phyloP scores from a whole-genome alignment of 176 grass and related monocot species.

The Secale cereale region DNA sequence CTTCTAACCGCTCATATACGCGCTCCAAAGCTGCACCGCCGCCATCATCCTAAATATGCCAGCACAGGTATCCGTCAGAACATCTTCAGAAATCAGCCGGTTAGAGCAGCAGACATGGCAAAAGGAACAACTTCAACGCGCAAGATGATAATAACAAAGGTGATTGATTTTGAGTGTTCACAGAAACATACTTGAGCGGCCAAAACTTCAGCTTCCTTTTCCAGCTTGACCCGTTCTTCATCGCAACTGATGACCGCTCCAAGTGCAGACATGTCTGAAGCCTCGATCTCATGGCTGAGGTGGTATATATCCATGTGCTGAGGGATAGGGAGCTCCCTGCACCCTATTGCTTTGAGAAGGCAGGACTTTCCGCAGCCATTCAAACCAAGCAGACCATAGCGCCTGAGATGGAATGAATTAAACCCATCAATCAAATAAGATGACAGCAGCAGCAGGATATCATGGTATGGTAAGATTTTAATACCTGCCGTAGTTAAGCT shows the following conservation, averaged over 20 bases:
- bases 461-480: too few species aligned
- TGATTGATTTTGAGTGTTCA: neutral
- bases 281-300: slow-evolving; percentile 75
- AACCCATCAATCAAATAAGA: neutral
- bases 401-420: slow-evolving; percentile 39
- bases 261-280: slow-evolving; percentile 80
- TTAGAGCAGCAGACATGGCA: neutral
- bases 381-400: slow-evolving; percentile 79
- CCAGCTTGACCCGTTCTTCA: slow-evolving; percentile 68
- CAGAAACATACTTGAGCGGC: slow-evolving; percentile 20
- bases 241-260: slow-evolving; percentile 78
- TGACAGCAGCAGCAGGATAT: too few species aligned
- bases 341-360: slow-evolving; percentile 67
- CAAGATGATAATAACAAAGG: neutral
- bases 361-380: slow-evolving; percentile 91
- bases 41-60: slow-evolving; percentile 58
- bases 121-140: neutral
- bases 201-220: slow-evolving; percentile 80
- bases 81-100: neutral
- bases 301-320: slow-evolving; percentile 85
- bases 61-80: neutral
- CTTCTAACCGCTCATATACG: slow-evolving; percentile 78
- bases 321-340: slow-evolving; percentile 71
- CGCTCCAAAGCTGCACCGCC: slow-evolving; percentile 85
- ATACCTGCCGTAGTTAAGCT: slow-evolving; percentile 42